Conservation (phyloP, 495 filamentous ascomycete genomes). For the Trichoderma parareesei region DNA sequence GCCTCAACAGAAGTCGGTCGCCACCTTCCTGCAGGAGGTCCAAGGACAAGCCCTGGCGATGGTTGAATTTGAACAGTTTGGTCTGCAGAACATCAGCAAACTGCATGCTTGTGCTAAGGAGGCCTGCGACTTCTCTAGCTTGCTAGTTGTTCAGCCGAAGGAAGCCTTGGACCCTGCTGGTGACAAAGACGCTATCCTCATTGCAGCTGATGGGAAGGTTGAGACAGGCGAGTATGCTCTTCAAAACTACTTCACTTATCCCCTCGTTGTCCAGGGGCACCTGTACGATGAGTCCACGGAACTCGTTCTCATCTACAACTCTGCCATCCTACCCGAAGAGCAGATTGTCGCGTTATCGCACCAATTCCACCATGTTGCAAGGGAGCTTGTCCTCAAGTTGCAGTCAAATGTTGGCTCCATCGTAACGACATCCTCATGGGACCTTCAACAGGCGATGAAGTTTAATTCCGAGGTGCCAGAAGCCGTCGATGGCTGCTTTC, state of each 20-base stretch:
- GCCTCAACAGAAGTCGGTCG: slow-evolving; percentile 7
- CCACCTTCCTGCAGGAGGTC: slow-evolving; percentile 18
- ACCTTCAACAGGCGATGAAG: neutral
- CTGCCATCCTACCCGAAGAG: neutral
- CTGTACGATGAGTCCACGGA: neutral
- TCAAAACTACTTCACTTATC: slow-evolving; percentile 5
- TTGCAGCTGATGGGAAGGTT: neutral
- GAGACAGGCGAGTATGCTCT: neutral
- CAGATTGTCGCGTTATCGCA: neutral
- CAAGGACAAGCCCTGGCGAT: slow-evolving; percentile 29
- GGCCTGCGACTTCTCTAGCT: slow-evolving; percentile 23
- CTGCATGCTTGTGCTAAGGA: slow-evolving; percentile 16
- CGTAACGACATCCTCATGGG: neutral
- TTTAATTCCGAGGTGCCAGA: neutral
- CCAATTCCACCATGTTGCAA: neutral
- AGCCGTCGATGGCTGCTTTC: slow-evolving; percentile 20
- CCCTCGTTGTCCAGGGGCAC: slow-evolving; percentile 2
- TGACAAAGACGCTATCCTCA: neutral
- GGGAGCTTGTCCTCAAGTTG: neutral
- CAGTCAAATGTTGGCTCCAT: neutral
- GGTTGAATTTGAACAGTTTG: slow-evolving; percentile 38
- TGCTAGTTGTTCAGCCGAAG: slow-evolving; percentile 11
- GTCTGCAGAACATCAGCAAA: slow-evolving; percentile 32
- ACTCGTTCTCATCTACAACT: neutral
- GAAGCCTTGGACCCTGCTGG: neutral